Base-by-base conservation (phyloP, 2,329 filamentous ascomycete species). In the Colletotrichum noveboracense region DNA sequence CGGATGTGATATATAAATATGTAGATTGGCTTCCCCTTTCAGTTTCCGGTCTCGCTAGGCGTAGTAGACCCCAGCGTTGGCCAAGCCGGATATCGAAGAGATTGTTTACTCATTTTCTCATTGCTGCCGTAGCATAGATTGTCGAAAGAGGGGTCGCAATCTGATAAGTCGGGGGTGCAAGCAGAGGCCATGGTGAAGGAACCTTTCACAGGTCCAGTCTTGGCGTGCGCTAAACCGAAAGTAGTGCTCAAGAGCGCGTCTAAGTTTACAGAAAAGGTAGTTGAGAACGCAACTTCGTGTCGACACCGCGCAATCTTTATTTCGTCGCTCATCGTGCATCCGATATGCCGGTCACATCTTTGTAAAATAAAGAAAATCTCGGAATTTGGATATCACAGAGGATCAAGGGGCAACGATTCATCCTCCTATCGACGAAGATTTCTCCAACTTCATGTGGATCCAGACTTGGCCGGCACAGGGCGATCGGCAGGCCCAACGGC, bases 21-120 rank as follows among this genome's bases (percentile, higher is more conserved):
- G n/a, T 48, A 13, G n/a, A 21, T 21, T 21, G 10, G n/a, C n/a
- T 13, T 52, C 43, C 6, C 2, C 43, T 13, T 1, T 13, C 4
- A 52, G 6, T 21, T 13, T 52, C 10, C 43, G n/a, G 10, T 10
- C 43, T 24, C 6, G n/a, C 43, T 52, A 7, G n/a, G 12, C 12
- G 3, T 2, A 48, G 3, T 7, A 4, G 4, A 4, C n/a, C n/a
- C 6, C 3, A 2, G 43, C n/a, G 43, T 13, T 21, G 6, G 43
- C 6, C 10, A 52, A 52, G n/a, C 10, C 10, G 10, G 6, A 21
- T 52, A 0, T 21, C 0, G 10, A 52, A 52, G n/a, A 52, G 10
- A 5, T 52, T 52, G 43, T 52, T 21, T 13, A 24, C 43, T 13
- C 10, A 7, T 21, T 52, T 3, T 5, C 43, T 52, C n/a, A 21